Evolutionary conservation across 495 filamentous ascomycete species (phyloP).

Genomic region (Podospora pseudoanserina): DNA sequence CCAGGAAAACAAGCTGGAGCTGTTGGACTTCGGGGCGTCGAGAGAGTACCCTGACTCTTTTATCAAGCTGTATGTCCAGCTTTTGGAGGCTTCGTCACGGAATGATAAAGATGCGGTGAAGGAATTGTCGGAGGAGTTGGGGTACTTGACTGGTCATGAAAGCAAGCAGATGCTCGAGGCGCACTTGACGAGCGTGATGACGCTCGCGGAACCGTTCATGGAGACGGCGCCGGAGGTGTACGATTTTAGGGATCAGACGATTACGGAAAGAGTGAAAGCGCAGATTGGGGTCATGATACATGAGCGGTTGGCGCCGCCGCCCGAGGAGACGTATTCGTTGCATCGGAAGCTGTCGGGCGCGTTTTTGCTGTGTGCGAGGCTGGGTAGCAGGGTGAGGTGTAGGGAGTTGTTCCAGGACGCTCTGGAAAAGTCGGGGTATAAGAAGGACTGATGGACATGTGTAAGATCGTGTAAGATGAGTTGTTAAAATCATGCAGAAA

Average conservation of each 20-base stretch:
- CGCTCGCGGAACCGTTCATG: slow-evolving; percentile 88
- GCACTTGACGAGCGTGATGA: slow-evolving; percentile 75
- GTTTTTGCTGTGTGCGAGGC: slow-evolving; percentile 82
- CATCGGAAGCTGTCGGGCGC: slow-evolving; percentile 95
- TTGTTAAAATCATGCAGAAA: neutral
- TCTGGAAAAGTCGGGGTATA: slow-evolving; percentile 46
- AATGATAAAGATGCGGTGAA: slow-evolving; percentile 60
- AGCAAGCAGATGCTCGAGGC: slow-evolving; percentile 78
- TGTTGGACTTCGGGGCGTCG: slow-evolving; percentile 93
- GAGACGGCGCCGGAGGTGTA: slow-evolving; percentile 74
- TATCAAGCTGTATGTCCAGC: slow-evolving; percentile 69
- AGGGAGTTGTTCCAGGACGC: slow-evolving; percentile 74
- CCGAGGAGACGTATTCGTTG: slow-evolving; percentile 95
- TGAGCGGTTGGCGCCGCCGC: slow-evolving; percentile 83
- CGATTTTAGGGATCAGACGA: slow-evolving; percentile 90
- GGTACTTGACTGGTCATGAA: slow-evolving; percentile 90
- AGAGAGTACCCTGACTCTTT: slow-evolving; percentile 79
- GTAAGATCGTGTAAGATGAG: slow-evolving; percentile 12
- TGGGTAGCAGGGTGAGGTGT: slow-evolving; percentile 79
- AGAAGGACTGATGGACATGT: neutral
- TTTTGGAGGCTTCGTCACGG: slow-evolving; percentile 72
- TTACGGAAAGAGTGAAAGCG: slow-evolving; percentile 82
- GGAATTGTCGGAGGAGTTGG: slow-evolving; percentile 71
- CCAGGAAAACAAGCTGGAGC: slow-evolving; percentile 67
- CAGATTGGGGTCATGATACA: slow-evolving; percentile 90